Evolutionary conservation across 192 early-diverging fungal genomes (phyloP).

Genomic region (Gaertneriomyces sp.): DNA sequence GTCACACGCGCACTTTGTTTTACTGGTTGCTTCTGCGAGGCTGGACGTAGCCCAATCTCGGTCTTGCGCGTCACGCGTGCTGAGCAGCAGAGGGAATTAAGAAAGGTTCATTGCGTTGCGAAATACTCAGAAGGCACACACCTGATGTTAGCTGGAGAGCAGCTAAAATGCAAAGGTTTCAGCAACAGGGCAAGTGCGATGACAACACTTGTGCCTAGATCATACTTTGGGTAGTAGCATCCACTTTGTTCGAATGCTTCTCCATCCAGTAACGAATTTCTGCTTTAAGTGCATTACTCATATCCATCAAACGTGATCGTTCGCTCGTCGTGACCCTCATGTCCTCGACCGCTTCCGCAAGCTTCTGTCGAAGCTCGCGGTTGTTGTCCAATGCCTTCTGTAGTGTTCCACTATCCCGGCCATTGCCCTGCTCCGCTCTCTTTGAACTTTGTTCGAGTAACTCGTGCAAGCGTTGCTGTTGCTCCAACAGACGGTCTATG

Average conservation of each 20-base stretch:
- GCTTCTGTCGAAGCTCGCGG: constrained; percentile 1
- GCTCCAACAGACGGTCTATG: constrained; percentile 19
- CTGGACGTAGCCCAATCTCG: not conserved
- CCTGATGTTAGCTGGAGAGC: no score
- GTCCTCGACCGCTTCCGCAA: constrained; percentile 12
- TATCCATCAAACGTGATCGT: constrained; percentile 27
- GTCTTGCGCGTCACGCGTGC: not conserved
- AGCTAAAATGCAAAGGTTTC: not conserved
- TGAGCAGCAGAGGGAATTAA: no score
- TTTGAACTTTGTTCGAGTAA: constrained; percentile 5
- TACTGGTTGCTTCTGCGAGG: constrained; percentile 5
- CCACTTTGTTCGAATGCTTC: constrained; percentile 5
- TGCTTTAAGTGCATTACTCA: constrained; percentile 34
- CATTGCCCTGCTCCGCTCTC: not conserved
- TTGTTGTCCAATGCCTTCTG: constrained; percentile 4
- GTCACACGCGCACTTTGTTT: constrained; percentile 26
- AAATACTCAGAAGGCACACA: no score
- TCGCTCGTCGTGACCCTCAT: constrained; percentile 12
- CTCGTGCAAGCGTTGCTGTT: constrained; percentile 20
- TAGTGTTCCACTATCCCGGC: not conserved
- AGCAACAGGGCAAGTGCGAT: not conserved
- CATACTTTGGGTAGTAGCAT: constrained; percentile 22
- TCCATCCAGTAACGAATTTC: constrained; percentile 30
- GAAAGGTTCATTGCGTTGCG: no score
- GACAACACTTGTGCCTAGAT: not conserved